Conservation (phyloP, 495 filamentous ascomycete genomes). For the Penicillium subrubescens region DNA sequence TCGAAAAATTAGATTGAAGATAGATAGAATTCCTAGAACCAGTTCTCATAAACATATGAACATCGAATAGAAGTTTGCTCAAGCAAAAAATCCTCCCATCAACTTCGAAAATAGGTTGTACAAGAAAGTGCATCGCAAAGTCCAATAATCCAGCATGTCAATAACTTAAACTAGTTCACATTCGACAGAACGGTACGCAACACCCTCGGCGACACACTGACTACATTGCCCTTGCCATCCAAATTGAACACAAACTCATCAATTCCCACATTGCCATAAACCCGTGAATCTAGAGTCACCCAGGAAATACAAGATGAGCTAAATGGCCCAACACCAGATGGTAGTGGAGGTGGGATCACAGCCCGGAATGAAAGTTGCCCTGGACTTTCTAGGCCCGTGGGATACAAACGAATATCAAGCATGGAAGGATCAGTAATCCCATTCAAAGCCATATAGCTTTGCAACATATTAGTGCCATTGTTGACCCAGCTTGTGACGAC, state of each 20-base stretch:
- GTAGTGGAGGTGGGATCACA: constrained; percentile 36
- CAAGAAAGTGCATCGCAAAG: not conserved
- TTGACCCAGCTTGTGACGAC: constrained; percentile 41
- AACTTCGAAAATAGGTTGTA: not conserved
- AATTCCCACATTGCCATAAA: constrained; percentile 37
- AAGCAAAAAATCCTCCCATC: not conserved
- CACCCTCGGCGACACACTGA: constrained; percentile 30
- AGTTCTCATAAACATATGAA: not conserved
- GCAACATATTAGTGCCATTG: constrained; percentile 42
- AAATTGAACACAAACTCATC: constrained; percentile 47
- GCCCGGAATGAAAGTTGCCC: constrained; percentile 47
- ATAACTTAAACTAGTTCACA: not conserved
- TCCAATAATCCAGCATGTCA: not conserved
- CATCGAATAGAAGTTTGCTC: not conserved
- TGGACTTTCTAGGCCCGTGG: constrained; percentile 34
- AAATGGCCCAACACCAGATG: constrained; percentile 22
- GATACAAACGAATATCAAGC: constrained; percentile 49
- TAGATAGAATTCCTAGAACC: not conserved
- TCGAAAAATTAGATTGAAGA: not conserved
- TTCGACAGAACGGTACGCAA: constrained; percentile 25
- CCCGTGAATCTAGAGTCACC: constrained; percentile 27
- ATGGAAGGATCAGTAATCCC: constrained; percentile 3
- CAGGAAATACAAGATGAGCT: constrained; percentile 27
- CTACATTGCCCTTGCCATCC: constrained; percentile 29
- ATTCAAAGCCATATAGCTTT: constrained; percentile 22